These are phyloP conservation scores for Clavispora santaluciae DNA, from an alignment of 805 yeast species.

Conservation along the genomic window DNA sequence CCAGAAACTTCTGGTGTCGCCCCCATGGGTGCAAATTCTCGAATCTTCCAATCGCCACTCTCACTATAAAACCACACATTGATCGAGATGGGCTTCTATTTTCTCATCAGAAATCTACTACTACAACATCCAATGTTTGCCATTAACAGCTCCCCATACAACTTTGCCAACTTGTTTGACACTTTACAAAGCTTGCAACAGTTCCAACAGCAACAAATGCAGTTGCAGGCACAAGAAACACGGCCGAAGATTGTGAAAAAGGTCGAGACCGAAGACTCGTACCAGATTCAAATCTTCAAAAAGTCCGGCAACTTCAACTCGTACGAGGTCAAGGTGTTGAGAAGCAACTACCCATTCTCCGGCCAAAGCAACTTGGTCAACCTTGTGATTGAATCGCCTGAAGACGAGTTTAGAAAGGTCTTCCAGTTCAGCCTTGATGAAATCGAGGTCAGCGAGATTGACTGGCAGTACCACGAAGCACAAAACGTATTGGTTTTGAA, in stretches of 20 bases:
- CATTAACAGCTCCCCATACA: slow-evolving; percentile 11
- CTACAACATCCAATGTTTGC: slow-evolving; percentile 9
- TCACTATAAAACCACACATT: background rate
- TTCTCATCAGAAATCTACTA: background rate
- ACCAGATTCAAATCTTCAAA: slow-evolving; percentile 35
- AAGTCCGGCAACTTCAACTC: slow-evolving; percentile 28
- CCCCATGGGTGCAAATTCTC: slow-evolving; percentile 3
- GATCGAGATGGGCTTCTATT: background rate
- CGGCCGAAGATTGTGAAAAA: slow-evolving; percentile 30
- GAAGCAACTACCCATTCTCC: slow-evolving; percentile 4
- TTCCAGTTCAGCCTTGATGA: slow-evolving; percentile 28
- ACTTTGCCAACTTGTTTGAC: slow-evolving; percentile 6
- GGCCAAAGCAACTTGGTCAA: slow-evolving; percentile 8
- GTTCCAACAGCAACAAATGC: slow-evolving; percentile 12
- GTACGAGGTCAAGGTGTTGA: slow-evolving; percentile 25
- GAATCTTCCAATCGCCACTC: slow-evolving; percentile 2
- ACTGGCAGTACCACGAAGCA: slow-evolving; percentile 28
- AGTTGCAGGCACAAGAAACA: slow-evolving; percentile 5
- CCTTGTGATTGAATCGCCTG: slow-evolving; percentile 16
- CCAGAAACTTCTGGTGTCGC: slow-evolving; percentile 3
- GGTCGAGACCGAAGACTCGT: slow-evolving; percentile 30
- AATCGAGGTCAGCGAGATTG: slow-evolving; percentile 27
- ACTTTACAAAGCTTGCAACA: slow-evolving; percentile 12
- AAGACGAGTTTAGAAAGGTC: slow-evolving; percentile 28
- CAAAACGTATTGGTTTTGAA: slow-evolving; percentile 32